These are phyloP conservation scores for Yarrowia porcina DNA, from an alignment of 805 yeast species.

Conservation along the genomic window DNA sequence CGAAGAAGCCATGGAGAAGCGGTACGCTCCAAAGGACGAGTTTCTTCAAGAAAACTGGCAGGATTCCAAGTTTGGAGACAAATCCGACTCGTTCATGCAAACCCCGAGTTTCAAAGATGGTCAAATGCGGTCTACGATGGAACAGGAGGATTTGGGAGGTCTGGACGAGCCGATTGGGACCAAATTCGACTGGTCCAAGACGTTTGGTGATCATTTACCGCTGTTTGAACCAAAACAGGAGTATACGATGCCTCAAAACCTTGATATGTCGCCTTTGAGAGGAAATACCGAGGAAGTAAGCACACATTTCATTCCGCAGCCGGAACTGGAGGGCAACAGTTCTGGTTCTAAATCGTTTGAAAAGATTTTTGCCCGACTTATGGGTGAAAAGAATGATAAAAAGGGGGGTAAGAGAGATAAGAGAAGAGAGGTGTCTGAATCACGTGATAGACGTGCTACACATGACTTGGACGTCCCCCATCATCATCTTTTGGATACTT, in stretches of 20 bases:
- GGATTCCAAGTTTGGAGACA: too few relatives aligned
- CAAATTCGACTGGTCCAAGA: not conserved
- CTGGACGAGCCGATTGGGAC: not conserved
- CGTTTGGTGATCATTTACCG: too few relatives aligned
- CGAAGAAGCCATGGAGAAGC: too few relatives aligned
- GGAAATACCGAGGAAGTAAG: not conserved
- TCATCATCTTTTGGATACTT: too few relatives aligned
- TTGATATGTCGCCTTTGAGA: slow-evolving; percentile 3
- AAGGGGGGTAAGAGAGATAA: not conserved
- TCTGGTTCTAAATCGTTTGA: not conserved
- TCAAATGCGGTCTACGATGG: too few relatives aligned
- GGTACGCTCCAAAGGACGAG: not conserved
- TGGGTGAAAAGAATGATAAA: not conserved
- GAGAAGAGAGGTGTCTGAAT: not conserved
- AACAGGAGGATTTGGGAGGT: not conserved
- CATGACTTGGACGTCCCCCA: too few relatives aligned
- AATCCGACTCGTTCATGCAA: too few relatives aligned
- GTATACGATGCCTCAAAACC: not conserved
- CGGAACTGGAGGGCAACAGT: not conserved
- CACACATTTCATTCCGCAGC: not conserved
- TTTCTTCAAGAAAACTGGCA: too few relatives aligned
- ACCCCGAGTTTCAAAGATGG: too few relatives aligned
- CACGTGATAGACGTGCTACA: too few relatives aligned
- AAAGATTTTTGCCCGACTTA: not conserved
- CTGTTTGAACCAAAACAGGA: too few relatives aligned